A percentile compares a stretch with the other conserved stretches of the same genome.
Evolutionary conservation across 768 basidiomycete species (phyloP).

Genomic region (Auriculariales sp.): DNA sequence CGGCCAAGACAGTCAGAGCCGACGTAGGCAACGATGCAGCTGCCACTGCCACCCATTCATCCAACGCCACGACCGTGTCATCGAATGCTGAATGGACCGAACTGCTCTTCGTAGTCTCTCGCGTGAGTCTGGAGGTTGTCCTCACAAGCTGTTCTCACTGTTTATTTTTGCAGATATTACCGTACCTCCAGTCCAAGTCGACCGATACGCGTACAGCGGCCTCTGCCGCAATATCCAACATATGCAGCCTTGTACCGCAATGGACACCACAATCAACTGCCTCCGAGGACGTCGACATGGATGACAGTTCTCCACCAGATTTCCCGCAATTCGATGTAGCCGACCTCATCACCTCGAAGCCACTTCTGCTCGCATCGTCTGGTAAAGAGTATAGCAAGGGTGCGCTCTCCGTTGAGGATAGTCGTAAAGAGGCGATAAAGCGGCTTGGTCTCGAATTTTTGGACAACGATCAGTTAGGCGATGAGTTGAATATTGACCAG

Average conservation of each 20-base stretch:
- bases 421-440: conserved; percentile 78
- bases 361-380: conserved; percentile 76
- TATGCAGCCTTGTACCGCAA: conserved; percentile 69
- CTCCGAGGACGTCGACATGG: conserved; percentile 18
- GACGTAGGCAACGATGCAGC: conserved; percentile 68
- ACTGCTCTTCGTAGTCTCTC: conserved; percentile 77
- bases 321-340: conserved; percentile 67
- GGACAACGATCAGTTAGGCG: conserved; percentile 39
- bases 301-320: conserved; percentile 26
- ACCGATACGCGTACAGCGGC: conserved; percentile 85
- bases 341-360: conserved; percentile 61
- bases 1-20: conserved; percentile 74
- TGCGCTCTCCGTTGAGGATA: conserved; percentile 64
- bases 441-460: conserved; percentile 80
- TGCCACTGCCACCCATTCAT: conserved; percentile 26
- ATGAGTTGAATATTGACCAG: conserved; percentile 65
- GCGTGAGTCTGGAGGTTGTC: conserved; percentile 32
- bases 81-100: conserved; percentile 67
- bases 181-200: conserved; percentile 82
- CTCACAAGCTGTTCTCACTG: not conserved
- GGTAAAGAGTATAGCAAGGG: conserved; percentile 84
- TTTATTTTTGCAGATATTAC: conserved; percentile 49
- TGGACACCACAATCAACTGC: conserved; percentile 42
- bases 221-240: conserved; percentile 74
- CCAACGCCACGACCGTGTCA: conserved; percentile 40